Evolutionary conservation across 2,329 filamentous ascomycete genomes (phyloP).

Genomic region (Lachnellula hyalina): DNA sequence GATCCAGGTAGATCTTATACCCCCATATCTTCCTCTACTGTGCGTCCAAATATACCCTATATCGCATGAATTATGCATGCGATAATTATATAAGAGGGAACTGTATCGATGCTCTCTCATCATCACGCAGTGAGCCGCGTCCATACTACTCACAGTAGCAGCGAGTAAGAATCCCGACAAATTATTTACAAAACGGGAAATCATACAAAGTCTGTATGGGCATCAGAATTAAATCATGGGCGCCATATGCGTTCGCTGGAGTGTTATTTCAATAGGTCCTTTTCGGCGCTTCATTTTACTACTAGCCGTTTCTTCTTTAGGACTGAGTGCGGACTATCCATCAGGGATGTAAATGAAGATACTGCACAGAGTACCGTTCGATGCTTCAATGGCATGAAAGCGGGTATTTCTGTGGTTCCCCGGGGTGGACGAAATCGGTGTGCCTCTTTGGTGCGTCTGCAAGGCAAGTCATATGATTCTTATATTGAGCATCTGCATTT

Average conservation of each 20-base stretch:
- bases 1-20: slow-evolving; percentile 9
- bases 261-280: neutral
- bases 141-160: neutral
- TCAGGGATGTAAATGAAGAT: slow-evolving; percentile 6
- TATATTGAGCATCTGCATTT: neutral
- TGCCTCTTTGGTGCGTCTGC: neutral
- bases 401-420: neutral
- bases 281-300: neutral
- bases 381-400: slow-evolving; percentile 1
- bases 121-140: neutral
- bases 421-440: neutral
- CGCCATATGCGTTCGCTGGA: neutral
- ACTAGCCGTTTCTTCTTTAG: neutral
- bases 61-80: slow-evolving; percentile 14
- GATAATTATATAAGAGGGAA: slow-evolving; percentile 3
- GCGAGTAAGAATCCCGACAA: neutral
- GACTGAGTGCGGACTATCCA: neutral
- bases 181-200: neutral
- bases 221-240: neutral
- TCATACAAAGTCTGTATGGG: neutral
- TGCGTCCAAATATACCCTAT: slow-evolving; percentile 8
- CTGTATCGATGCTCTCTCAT: neutral
- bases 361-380: neutral
- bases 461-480: neutral
- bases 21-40: neutral